Evolutionary conservation across 176 grass and related monocot species (phyloP).

Genomic region (Calamus simplicifolius): DNA sequence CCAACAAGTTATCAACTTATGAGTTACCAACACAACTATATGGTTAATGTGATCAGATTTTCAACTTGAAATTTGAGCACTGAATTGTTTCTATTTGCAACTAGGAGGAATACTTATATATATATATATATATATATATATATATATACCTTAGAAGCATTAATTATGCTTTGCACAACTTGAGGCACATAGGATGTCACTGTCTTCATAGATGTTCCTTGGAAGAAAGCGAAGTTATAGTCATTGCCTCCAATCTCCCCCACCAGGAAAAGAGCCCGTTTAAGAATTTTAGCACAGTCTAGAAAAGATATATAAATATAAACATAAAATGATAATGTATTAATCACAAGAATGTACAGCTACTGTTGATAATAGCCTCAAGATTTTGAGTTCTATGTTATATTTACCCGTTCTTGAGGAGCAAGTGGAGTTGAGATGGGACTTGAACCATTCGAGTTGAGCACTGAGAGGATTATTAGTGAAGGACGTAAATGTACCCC

Average conservation of each 20-base stretch:
- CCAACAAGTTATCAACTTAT: too few species aligned
- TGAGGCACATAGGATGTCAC: slow-evolving; percentile 59
- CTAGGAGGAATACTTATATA: too few species aligned
- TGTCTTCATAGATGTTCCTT: slow-evolving; percentile 40
- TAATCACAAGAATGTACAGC: too few species aligned
- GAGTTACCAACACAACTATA: too few species aligned
- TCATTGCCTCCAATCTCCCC: slow-evolving; percentile 97
- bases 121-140: neutral
- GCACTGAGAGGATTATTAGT: slow-evolving; percentile 48
- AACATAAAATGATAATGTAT: too few species aligned
- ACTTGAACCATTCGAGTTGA: slow-evolving; percentile 76
- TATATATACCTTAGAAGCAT: slow-evolving; percentile 40
- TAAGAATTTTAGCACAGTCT: slow-evolving; percentile 51
- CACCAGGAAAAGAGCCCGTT: slow-evolving; percentile 57
- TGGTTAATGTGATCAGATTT: too few species aligned
- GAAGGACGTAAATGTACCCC: slow-evolving; percentile 31
- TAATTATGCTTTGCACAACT: slow-evolving; percentile 49
- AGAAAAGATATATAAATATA: neutral
- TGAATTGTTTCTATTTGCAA: too few species aligned
- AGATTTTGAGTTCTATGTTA: neutral
- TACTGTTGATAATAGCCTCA: too few species aligned
- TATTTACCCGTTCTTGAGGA: slow-evolving; percentile 36
- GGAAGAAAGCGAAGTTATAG: slow-evolving; percentile 85
- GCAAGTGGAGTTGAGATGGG: slow-evolving; percentile 65
- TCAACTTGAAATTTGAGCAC: too few species aligned